Evolutionary conservation across 2,329 filamentous ascomycete species (phyloP).

Genomic region (Lachnellula suecica): DNA sequence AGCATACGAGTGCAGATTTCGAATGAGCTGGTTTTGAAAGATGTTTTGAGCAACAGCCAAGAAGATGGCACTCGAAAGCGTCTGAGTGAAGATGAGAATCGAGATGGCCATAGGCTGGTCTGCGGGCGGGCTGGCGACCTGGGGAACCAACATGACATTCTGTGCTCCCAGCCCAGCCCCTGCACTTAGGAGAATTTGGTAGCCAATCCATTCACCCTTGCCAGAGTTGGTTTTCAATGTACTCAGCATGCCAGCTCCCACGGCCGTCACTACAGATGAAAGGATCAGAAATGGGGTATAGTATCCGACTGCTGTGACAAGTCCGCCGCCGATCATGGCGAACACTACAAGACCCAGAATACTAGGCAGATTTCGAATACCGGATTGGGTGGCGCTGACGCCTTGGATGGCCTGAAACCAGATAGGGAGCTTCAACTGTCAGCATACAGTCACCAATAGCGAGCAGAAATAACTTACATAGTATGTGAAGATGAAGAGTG

Average conservation of each 20-base stretch:
- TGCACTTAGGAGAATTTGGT: slow-evolving; percentile 52
- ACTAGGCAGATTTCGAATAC: slow-evolving; percentile 37
- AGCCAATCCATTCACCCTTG: slow-evolving; percentile 51
- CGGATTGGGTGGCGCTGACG: slow-evolving; percentile 39
- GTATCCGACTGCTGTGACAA: slow-evolving; percentile 33
- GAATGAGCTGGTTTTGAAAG: not conserved
- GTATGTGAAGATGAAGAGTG: slow-evolving; percentile 38
- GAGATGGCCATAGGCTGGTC: slow-evolving; percentile 53
- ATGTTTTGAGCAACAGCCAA: not conserved
- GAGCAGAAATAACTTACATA: slow-evolving; percentile 19
- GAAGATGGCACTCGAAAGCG: not conserved
- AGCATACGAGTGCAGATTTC: not conserved
- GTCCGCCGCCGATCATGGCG: slow-evolving; percentile 11
- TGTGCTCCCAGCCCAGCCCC: slow-evolving; percentile 59
- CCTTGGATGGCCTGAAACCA: slow-evolving; percentile 44
- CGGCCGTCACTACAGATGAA: slow-evolving; percentile 23
- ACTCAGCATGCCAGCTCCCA: slow-evolving; percentile 39
- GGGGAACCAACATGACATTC: slow-evolving; percentile 52
- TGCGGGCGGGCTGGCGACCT: slow-evolving; percentile 47
- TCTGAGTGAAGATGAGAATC: slow-evolving; percentile 40
- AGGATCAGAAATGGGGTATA: slow-evolving; percentile 19
- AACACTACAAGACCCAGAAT: slow-evolving; percentile 28
- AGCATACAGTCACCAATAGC: not conserved
- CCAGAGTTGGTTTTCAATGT: slow-evolving; percentile 34
- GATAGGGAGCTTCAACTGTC: slow-evolving; percentile 36